Evolutionary conservation across 1,284 basidiomycete species (phyloP).

Genomic region (Schizophyllum commune): DNA sequence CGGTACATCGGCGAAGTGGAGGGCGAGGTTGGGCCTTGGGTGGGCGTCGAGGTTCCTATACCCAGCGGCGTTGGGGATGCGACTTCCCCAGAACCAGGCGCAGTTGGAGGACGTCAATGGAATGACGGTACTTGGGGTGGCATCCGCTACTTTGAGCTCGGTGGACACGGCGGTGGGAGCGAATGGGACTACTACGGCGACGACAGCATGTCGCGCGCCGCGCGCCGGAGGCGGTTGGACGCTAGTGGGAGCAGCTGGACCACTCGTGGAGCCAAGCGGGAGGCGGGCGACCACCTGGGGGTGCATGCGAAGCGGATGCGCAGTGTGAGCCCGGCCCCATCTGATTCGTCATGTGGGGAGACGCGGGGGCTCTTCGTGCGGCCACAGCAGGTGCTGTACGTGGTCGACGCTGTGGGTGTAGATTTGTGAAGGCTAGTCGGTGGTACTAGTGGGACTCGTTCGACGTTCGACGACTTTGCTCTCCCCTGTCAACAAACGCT

Average conservation of each 20-base stretch:
- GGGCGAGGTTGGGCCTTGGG: constrained; percentile 79
- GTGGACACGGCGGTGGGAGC: constrained; percentile 30
- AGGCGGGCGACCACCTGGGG: constrained; percentile 38
- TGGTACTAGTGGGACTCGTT: neutral
- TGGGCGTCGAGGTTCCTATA: constrained; percentile 84
- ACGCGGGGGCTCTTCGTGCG: constrained; percentile 64
- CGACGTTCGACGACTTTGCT: neutral
- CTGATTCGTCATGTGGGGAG: constrained; percentile 31
- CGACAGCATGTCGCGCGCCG: constrained; percentile 33
- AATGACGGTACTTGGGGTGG: constrained; percentile 78
- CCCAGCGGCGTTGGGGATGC: constrained; percentile 36
- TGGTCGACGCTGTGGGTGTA: constrained; percentile 57
- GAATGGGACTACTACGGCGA: constrained; percentile 55
- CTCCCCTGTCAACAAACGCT: neutral
- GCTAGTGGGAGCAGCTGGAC: constrained; percentile 41
- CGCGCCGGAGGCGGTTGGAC: constrained; percentile 40
- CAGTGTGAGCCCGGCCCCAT: constrained; percentile 61
- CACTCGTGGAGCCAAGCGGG: constrained; percentile 18
- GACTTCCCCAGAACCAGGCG: constrained; percentile 27
- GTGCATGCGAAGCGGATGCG: constrained; percentile 53
- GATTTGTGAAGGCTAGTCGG: neutral
- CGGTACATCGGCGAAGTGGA: constrained; percentile 82
- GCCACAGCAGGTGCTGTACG: constrained; percentile 76
- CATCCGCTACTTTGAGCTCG: constrained; percentile 74
- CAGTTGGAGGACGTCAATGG: constrained; percentile 49